phyloP scores from a whole-genome alignment of 371 early-diverging fungal genomes.

The Rhizopus stolonifer region DNA sequence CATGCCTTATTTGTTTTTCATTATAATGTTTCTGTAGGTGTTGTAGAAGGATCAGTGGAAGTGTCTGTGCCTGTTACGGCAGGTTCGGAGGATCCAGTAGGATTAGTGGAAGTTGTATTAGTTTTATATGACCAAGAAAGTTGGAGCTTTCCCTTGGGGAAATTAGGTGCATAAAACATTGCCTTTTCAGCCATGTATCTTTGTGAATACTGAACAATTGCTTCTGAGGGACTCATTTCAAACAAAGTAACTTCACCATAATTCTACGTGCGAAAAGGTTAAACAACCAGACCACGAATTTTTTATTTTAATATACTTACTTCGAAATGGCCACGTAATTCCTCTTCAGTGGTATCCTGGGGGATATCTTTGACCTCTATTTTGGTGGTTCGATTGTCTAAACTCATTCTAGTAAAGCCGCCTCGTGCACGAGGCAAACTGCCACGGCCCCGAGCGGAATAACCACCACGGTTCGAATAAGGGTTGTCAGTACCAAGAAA shows the following conservation, averaged over 20 bases:
- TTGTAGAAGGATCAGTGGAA: too few relatives aligned
- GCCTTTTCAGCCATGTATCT: conserved; percentile 49
- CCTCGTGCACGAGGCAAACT: conserved; percentile 55
- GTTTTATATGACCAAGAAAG: conserved; percentile 22
- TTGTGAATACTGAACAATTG: conserved; percentile 34
- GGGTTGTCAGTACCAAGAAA: conserved; percentile 29
- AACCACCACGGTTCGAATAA: conserved; percentile 52
- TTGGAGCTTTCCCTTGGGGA: conserved; percentile 25
- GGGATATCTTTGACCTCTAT: conserved; percentile 57
- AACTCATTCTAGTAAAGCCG: conserved; percentile 41
- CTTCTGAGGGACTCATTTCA: conserved; percentile 27
- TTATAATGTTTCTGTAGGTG: neutral
- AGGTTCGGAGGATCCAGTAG: too few relatives aligned
- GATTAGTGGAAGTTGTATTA: too few relatives aligned
- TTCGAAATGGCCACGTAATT: conserved; percentile 62
- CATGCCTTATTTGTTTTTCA: conserved; percentile 4
- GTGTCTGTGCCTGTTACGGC: too few relatives aligned
- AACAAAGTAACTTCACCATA: conserved; percentile 51
- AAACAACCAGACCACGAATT: neutral
- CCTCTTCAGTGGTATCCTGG: conserved; percentile 36
- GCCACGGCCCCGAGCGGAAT: conserved; percentile 44
- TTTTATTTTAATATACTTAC: too few relatives aligned
- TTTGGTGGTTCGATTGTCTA: conserved; percentile 75
- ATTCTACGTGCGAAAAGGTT: conserved; percentile 36
- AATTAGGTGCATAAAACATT: conserved; percentile 28